Evolutionary conservation across 768 basidiomycete species (phyloP), one percentile per base, ranked within the genome.

Genomic region (Infundibulicybe gibba): DNA sequence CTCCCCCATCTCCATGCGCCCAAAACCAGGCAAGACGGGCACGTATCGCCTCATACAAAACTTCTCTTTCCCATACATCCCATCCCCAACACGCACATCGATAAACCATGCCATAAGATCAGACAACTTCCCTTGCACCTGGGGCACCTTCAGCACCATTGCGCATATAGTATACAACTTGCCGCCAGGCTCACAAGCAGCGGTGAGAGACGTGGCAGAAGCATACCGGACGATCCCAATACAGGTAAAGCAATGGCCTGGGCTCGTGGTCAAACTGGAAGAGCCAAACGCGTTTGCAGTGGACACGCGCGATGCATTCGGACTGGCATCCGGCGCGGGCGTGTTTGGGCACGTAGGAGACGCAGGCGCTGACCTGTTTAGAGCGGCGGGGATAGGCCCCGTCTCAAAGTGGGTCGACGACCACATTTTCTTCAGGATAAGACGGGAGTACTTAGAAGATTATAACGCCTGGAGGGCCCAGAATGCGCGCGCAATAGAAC

Each of bases 331-430:
- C 0, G 54, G 57, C 0, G 52, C 49, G 0, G 60, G 63, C 0
- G 25, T 51, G 0, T 61, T 62, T 30, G 59, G 66, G 0, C 25
- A 40, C 1, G 1, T 67, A 0, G 52, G 40, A 0, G 55, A 56
- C 34, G 60, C 60, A 0, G 54, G 59, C 0, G 30, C 49, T 0
- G 61, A 64, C 2, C 47, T 64, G 0, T 25, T 57, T 20, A 17
- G 61, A 11, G 46, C 41, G 11, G 2, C 32, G 0, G 61, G 62
- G 0, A 50, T 63, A 2, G 58, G 60, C 5, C 55, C 56, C 0
- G 15, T 64, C 13, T 48, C 50, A 1, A 54, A 54, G 14, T 55
- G 64, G 60, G 60, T 63, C 0, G 66, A 61, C 32, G 52, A 61
- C 31, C 58, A 61, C 15, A 2, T 61, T 2, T 62, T 58, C 56